phyloP scores from a whole-genome alignment of 2,329 filamentous ascomycete genomes.

The Penicillium thymicola region DNA sequence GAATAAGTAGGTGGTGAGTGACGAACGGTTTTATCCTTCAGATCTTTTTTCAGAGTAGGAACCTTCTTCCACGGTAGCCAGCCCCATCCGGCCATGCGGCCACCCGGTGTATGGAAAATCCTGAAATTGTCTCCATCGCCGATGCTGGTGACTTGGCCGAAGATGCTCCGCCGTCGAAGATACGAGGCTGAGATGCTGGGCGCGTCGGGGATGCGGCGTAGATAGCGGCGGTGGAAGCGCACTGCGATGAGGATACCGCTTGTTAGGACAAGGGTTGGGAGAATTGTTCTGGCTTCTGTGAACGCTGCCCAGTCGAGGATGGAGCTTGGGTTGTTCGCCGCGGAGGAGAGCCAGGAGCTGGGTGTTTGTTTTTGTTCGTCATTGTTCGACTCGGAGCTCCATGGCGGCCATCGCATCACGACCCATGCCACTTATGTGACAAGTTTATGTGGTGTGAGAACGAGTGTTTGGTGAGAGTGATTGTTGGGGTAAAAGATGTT shows the following conservation, averaged over 20 bases:
- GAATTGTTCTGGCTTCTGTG: constrained; percentile 35
- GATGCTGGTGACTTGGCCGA: constrained; percentile 86
- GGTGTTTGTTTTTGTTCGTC: constrained; percentile 19
- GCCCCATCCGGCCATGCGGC: constrained; percentile 82
- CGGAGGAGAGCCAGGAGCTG: constrained; percentile 14
- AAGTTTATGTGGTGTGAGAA: not conserved
- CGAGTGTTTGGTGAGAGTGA: not conserved
- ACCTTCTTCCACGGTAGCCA: constrained; percentile 73
- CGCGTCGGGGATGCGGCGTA: constrained; percentile 79
- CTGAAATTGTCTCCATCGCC: constrained; percentile 97
- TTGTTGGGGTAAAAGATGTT: constrained; percentile 13
- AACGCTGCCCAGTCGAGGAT: constrained; percentile 43
- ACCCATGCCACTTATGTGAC: constrained; percentile 26
- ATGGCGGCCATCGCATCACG: constrained; percentile 51
- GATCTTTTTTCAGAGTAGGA: constrained; percentile 63
- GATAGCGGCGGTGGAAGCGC: constrained; percentile 51
- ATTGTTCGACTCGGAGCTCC: constrained; percentile 38
- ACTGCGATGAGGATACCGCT: constrained; percentile 37
- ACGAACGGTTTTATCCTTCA: constrained; percentile 75
- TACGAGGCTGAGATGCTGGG: constrained; percentile 70
- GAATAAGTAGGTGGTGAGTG: constrained; percentile 1
- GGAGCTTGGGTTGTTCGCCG: constrained; percentile 38
- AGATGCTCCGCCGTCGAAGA: constrained; percentile 72
- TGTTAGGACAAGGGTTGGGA: constrained; percentile 40
- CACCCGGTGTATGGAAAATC: constrained; percentile 92